A percentile compares a stretch with the other conserved stretches of the same genome.
phyloP scores from a whole-genome alignment of 2,329 filamentous ascomycete species.

The Venturia nashicola region DNA sequence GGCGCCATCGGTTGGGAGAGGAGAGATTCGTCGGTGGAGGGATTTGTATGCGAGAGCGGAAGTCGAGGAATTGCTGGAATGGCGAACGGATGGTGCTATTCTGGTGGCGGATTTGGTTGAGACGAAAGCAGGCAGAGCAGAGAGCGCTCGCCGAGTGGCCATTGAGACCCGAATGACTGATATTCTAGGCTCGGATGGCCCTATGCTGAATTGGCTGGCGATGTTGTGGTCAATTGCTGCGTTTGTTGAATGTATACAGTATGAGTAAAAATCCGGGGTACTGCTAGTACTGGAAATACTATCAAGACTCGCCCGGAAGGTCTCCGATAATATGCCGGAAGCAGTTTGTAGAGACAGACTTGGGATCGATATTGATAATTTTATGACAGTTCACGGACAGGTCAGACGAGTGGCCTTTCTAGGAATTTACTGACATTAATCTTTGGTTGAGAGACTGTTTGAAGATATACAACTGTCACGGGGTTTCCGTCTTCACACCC shows the following conservation, averaged over 20 bases:
- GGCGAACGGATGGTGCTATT: neutral
- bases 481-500: neutral
- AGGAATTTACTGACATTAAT: neutral
- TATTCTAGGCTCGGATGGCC: neutral
- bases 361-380: neutral
- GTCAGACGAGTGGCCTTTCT: neutral
- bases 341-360: neutral
- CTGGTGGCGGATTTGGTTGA: neutral
- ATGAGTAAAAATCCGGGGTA: neutral
- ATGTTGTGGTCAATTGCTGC: neutral
- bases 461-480: neutral
- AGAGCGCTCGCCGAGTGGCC: constrained; percentile 9
- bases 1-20: constrained; percentile 64
- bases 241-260: neutral
- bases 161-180: neutral
- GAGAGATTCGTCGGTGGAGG: constrained; percentile 77
- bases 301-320: too few species aligned
- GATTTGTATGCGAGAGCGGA: constrained; percentile 96
- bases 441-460: neutral
- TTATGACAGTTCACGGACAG: neutral
- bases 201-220: neutral
- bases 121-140: constrained; percentile 7
- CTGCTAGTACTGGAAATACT: neutral
- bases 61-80: constrained; percentile 49
- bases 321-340: too few species aligned